These are phyloP conservation scores for Erythrobasidium hasegawianum DNA, from an alignment of 1,284 basidiomycete genomes.

Conservation along the genomic window DNA sequence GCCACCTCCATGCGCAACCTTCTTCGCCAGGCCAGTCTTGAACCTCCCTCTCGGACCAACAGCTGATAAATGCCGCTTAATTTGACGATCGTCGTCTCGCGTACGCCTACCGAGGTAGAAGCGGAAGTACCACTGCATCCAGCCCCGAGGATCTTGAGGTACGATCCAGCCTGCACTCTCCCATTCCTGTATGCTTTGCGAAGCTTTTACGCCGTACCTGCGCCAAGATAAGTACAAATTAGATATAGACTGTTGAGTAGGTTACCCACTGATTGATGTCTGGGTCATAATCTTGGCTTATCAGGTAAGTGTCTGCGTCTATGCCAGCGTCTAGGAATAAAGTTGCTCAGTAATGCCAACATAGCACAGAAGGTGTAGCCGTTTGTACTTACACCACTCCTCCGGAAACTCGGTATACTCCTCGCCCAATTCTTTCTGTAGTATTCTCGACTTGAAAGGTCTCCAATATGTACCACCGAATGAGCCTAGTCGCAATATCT, in stretches of 20 bases:
- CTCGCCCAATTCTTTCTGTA: background rate
- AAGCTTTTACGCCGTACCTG: slow-evolving; percentile 32
- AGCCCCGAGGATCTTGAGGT: slow-evolving; percentile 24
- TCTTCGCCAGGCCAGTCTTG: slow-evolving; percentile 30
- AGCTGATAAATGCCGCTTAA: slow-evolving; percentile 16
- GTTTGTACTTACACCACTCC: slow-evolving; percentile 20
- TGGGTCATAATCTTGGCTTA: slow-evolving; percentile 20
- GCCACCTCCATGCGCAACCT: slow-evolving; percentile 17
- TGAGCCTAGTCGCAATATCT: slow-evolving; percentile 29
- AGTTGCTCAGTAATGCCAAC: background rate
- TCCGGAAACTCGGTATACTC: slow-evolving; percentile 21
- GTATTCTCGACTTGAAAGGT: slow-evolving; percentile 15
- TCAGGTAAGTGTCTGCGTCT: slow-evolving; percentile 16
- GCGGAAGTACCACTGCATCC: slow-evolving; percentile 34
- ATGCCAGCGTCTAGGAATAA: slow-evolving; percentile 5
- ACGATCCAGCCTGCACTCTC: slow-evolving; percentile 31
- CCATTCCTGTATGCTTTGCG: slow-evolving; percentile 33
- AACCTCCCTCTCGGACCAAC: slow-evolving; percentile 29
- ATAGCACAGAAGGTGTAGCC: background rate
- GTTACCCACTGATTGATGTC: slow-evolving; percentile 12
- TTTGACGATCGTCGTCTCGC: slow-evolving; percentile 26
- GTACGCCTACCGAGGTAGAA: slow-evolving; percentile 29
- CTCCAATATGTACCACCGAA: slow-evolving; percentile 30
- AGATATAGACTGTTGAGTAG: background rate
- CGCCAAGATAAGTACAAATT: background rate